Conservation (phyloP, 305 asterid genomes). For the Coffea humblotiana region DNA sequence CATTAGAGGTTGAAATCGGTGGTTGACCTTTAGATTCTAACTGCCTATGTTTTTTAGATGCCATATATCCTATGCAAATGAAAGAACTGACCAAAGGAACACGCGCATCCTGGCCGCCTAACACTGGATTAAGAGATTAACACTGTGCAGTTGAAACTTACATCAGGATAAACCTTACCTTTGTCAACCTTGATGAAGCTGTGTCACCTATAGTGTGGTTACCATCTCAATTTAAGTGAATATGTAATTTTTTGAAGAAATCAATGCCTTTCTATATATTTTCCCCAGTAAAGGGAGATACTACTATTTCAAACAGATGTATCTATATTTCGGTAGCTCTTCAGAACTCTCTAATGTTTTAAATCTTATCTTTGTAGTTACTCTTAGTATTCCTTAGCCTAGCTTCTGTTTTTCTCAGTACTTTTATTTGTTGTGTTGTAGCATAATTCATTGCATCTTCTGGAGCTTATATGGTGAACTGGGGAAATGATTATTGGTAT, state of each 20-base stretch:
- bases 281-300: background rate
- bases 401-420: background rate
- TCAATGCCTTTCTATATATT: background rate
- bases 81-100: background rate
- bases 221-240: background rate
- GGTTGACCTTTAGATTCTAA: background rate
- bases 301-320: background rate
- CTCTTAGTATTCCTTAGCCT: background rate
- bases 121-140: background rate
- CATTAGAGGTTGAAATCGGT: background rate
- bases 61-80: background rate
- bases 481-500: background rate
- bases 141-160: background rate
- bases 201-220: background rate
- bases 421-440: background rate
- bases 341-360: background rate
- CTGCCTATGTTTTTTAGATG: background rate
- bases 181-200: background rate
- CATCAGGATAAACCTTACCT: background rate
- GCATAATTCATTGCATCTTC: background rate
- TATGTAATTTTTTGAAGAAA: background rate
- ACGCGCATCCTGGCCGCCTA: background rate
- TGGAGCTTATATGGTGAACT: background rate
- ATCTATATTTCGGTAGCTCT: background rate
- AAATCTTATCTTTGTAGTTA: background rate